Conservation (phyloP, 371 early-diverging fungal genomes). For the Mucor mucedo region DNA sequence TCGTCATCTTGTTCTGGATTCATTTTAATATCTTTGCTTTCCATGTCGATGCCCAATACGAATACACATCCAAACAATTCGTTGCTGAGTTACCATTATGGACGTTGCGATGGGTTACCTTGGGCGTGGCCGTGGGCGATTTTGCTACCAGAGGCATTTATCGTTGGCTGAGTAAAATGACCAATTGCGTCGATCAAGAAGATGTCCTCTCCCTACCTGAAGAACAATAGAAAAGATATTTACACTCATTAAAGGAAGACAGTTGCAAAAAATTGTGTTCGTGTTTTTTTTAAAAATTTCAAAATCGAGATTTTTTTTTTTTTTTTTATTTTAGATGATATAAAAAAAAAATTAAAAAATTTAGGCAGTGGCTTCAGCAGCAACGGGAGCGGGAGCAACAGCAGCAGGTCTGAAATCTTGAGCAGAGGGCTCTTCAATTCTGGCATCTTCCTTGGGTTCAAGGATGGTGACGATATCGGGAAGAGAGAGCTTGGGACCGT, state of each 20-base stretch:
- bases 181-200: constrained; percentile 45
- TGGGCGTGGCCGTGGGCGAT: constrained; percentile 63
- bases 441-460: constrained; percentile 87
- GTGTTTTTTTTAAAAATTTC: background rate
- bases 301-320: background rate
- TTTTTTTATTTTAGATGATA: background rate
- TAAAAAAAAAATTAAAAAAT: constrained; percentile 1
- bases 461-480: constrained; percentile 98
- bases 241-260: background rate
- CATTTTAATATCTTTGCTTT: constrained; percentile 68
- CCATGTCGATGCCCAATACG: constrained; percentile 39
- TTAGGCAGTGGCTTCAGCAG: constrained; percentile 38
- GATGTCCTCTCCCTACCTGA: constrained; percentile 43
- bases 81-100: constrained; percentile 63
- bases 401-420: constrained; percentile 72
- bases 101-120: constrained; percentile 65
- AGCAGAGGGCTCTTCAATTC: constrained; percentile 75
- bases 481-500: constrained; percentile 96
- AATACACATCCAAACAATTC: constrained; percentile 48
- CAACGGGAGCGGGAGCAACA: constrained; percentile 53
- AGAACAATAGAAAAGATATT: constrained; percentile 2
- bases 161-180: constrained; percentile 33
- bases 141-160: constrained; percentile 46
- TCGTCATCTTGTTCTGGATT: constrained; percentile 65
- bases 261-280: background rate